phyloP scores from a whole-genome alignment of 306 rosid genomes.

The Cicer yamashitae region DNA sequence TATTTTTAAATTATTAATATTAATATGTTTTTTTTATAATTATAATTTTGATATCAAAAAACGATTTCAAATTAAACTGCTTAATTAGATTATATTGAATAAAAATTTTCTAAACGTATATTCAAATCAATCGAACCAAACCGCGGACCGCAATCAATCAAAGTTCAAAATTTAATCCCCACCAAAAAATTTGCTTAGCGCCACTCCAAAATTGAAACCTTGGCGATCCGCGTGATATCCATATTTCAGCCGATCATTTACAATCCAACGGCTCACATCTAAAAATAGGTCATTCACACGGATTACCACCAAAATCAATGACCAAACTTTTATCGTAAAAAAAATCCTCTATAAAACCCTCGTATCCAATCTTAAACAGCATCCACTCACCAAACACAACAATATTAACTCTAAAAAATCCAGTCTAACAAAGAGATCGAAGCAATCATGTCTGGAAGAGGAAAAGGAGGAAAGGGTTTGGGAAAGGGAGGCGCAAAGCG shows the following conservation, averaged over 20 bases:
- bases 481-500: slow-evolving; percentile 64
- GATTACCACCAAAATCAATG: neutral
- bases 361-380: no score
- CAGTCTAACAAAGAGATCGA: neutral
- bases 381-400: no score
- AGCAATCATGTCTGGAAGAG: slow-evolving; percentile 56
- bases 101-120: no score
- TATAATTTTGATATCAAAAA: no score
- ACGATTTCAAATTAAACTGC: no score
- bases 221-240: neutral
- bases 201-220: neutral
- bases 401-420: no score
- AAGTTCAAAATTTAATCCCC: neutral
- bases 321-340: no score
- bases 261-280: neutral
- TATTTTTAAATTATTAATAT: no score
- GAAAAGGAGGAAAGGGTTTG: slow-evolving; percentile 59
- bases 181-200: neutral
- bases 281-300: neutral
- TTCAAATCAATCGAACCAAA: no score
- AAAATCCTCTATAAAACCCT: neutral
- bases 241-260: neutral
- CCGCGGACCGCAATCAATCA: no score
- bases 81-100: no score
- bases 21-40: no score